phyloP scores from a whole-genome alignment of 106 monocot genomes.

The Acanthochlamys bracteata region DNA sequence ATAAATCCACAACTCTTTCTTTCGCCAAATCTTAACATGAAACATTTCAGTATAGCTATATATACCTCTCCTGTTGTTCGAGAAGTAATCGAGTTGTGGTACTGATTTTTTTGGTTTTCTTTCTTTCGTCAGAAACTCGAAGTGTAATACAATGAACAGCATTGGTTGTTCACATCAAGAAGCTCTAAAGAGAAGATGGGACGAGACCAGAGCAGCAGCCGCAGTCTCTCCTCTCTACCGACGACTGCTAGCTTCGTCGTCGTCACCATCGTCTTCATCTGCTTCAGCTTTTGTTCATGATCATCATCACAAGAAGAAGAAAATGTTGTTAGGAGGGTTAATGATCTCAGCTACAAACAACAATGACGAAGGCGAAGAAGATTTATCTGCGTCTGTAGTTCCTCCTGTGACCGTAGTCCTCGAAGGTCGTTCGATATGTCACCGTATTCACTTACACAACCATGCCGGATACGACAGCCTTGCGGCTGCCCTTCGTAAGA shows the following conservation, averaged over 20 bases:
- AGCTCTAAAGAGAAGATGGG: constrained; percentile 29
- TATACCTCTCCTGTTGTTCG: too few relatives aligned
- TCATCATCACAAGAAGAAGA: too few relatives aligned
- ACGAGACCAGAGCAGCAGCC: constrained; percentile 1
- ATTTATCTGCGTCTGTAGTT: constrained; percentile 26
- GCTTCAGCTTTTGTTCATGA: too few relatives aligned
- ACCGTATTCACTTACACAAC: constrained; percentile 50
- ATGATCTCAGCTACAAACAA: too few relatives aligned
- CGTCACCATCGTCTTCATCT: not conserved
- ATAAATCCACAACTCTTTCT: too few relatives aligned
- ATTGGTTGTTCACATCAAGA: constrained; percentile 13
- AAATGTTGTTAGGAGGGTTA: too few relatives aligned
- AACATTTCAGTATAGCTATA: too few relatives aligned
- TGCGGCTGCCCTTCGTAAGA: constrained; percentile 46
- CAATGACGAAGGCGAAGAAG: constrained; percentile 9
- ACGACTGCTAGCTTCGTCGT: not conserved
- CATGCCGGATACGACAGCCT: constrained; percentile 61
- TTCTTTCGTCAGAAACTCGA: too few relatives aligned
- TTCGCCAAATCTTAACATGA: too few relatives aligned
- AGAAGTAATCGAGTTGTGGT: too few relatives aligned
- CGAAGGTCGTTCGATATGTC: constrained; percentile 79
- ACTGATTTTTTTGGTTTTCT: too few relatives aligned
- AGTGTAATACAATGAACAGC: constrained; percentile 13
- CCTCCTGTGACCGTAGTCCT: constrained; percentile 64
- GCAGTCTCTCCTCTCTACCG: not conserved